Percentiles rank a stretch among this genome's conserved stretches.
phyloP scores from a whole-genome alignment of 306 rosid genomes.

The Senna tora region DNA sequence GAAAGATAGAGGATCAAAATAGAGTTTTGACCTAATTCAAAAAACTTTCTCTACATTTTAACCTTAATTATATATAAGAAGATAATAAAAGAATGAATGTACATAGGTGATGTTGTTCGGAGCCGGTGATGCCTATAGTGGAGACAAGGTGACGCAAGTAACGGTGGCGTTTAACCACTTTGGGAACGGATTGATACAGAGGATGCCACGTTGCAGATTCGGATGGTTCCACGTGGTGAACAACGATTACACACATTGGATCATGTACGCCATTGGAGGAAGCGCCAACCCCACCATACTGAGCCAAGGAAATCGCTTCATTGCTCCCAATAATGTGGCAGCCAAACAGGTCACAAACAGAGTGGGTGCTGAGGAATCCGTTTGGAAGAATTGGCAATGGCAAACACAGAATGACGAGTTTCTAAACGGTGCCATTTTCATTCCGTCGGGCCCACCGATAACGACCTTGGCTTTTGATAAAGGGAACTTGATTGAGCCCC shows the following conservation, averaged over 20 bases:
- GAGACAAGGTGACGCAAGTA: slow-evolving; percentile 61
- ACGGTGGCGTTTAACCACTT: slow-evolving; percentile 74
- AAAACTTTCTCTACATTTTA: too few species aligned
- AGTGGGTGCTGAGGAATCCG: slow-evolving; percentile 29
- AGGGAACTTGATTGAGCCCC: slow-evolving; percentile 48
- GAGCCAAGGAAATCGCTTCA: slow-evolving; percentile 81
- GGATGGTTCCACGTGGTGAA: slow-evolving; percentile 79
- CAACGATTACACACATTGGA: slow-evolving; percentile 91
- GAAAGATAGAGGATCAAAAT: too few species aligned
- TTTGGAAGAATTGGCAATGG: slow-evolving; percentile 68
- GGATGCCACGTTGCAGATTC: slow-evolving; percentile 71
- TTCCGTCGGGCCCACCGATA: slow-evolving; percentile 44
- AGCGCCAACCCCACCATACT: slow-evolving; percentile 73
- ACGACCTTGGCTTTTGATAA: background rate
- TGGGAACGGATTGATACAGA: slow-evolving; percentile 67
- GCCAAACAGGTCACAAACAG: slow-evolving; percentile 62
- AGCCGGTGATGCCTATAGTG: slow-evolving; percentile 42
- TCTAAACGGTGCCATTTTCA: slow-evolving; percentile 60
- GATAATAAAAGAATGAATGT: background rate
- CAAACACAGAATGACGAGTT: slow-evolving; percentile 54
- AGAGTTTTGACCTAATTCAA: too few species aligned
- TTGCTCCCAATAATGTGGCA: slow-evolving; percentile 58
- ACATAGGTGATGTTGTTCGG: slow-evolving; percentile 81
- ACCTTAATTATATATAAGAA: too few species aligned
- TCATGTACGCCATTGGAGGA: slow-evolving; percentile 88